Evolutionary conservation across 306 rosid species (phyloP), one percentile per base, ranked within the genome.

Genomic region (Datisca glomerata): DNA sequence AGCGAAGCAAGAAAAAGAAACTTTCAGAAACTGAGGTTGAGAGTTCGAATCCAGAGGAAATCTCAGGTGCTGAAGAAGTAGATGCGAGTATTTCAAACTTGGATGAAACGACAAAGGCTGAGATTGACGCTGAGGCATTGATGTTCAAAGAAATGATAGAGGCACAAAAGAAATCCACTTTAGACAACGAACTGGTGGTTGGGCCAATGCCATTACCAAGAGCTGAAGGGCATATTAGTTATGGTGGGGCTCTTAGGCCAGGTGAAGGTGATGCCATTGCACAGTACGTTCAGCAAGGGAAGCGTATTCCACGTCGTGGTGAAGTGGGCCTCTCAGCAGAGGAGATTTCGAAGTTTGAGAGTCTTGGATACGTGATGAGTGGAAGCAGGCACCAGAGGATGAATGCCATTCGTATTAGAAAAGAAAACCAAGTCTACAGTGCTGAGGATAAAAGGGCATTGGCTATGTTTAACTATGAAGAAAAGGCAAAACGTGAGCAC

Each of bases 191-290:
- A 37, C 69, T 73, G 2, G 6, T 66, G n/a, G 93, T 89, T 57
- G 98, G 98, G 48, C 98, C 98, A 24, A 66, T 67, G 71, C 98
- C 98, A 0, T 49, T 89, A 73, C 98, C 98, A 0, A 80, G 73
- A 72, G 86, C 95, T 2, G 98, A 89, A 60, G 98, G 95, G 29
- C 95, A 84, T 62, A 84, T 89, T n/a, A 89, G 93, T 59, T 84
- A 89, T 59, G 98, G 98, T 63, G 98, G 98, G 12, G 98, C 98
- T 0, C 93, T 89, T 52, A 70, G 98, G 64, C 95, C 98, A 0
- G 98, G 98, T 37, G 98, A 89, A 68, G 98, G 98, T 46, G 95
- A 89, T 45, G 98, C 98, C 36, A 89, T 84, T 55, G 93, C 95
- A 0, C 95, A 80, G 64, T 84, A 89, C 55, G 98, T 89, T 46